phyloP scores from a whole-genome alignment of 148 eudicot genomes.

The Silene conica region DNA sequence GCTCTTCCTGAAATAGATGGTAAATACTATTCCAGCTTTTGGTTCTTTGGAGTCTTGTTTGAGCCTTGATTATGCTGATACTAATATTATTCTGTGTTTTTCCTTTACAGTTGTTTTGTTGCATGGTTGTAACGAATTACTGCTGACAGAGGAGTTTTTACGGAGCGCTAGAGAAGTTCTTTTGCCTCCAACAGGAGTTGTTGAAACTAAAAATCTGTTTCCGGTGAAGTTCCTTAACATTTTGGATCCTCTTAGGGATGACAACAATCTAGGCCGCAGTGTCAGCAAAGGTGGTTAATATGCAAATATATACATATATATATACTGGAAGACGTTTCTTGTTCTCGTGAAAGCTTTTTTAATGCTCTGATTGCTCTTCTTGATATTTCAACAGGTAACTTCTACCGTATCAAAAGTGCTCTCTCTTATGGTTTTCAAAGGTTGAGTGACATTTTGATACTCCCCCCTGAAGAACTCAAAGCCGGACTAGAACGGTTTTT shows the following conservation, averaged over 20 bases:
- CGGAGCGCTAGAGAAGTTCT: constrained; percentile 19
- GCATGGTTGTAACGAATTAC: constrained; percentile 18
- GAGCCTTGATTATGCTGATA: neutral
- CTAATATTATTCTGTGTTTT: constrained; percentile 5
- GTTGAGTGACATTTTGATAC: constrained; percentile 24
- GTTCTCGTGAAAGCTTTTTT: neutral
- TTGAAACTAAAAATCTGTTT: constrained; percentile 21
- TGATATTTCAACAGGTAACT: constrained; percentile 27
- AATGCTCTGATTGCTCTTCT: neutral
- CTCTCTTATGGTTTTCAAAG: constrained; percentile 31
- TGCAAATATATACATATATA: neutral
- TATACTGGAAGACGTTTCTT: neutral
- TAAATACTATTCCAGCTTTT: constrained; percentile 17
- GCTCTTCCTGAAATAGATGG: constrained; percentile 42
- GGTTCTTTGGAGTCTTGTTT: neutral
- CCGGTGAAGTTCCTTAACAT: constrained; percentile 39
- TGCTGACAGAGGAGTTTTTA: constrained; percentile 29
- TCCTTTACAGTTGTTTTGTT: constrained; percentile 30
- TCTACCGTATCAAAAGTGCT: constrained; percentile 32
- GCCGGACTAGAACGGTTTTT: constrained; percentile 30
- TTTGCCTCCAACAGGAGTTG: constrained; percentile 4
- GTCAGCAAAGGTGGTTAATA: constrained; percentile 34
- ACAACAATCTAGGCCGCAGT: constrained; percentile 54
- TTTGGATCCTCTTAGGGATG: constrained; percentile 48
- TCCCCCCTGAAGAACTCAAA: constrained; percentile 24